Evolutionary conservation across 768 basidiomycete species (phyloP).

Genomic region (Vishniacozyma victoriae): DNA sequence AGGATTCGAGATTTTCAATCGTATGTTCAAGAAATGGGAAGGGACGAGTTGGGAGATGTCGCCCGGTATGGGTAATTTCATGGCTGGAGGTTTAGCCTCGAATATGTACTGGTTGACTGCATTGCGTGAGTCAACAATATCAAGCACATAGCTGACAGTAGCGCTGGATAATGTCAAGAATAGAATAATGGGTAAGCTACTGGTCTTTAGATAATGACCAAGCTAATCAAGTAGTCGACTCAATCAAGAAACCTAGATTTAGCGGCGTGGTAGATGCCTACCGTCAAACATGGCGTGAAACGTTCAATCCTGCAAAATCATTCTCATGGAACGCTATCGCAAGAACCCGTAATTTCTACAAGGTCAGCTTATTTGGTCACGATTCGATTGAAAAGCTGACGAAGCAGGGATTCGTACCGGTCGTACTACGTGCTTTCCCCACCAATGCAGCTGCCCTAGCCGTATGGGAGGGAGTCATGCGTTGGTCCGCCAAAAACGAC

Average conservation of each 20-base stretch:
- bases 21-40: constrained; percentile 54
- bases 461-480: constrained; percentile 71
- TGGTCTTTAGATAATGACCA: background rate
- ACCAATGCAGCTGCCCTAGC: constrained; percentile 72
- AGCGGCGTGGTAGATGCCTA: constrained; percentile 56
- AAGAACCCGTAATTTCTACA: constrained; percentile 39
- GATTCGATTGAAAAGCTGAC: background rate
- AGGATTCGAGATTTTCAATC: constrained; percentile 57
- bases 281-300: constrained; percentile 54
- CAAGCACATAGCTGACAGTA: constrained; percentile 1
- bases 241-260: constrained; percentile 36
- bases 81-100: constrained; percentile 46
- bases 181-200: constrained; percentile 50
- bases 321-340: constrained; percentile 33
- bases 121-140: constrained; percentile 22
- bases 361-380: constrained; percentile 21
- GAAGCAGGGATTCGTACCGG: constrained; percentile 61
- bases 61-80: constrained; percentile 41
- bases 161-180: constrained; percentile 80
- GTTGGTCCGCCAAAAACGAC: constrained; percentile 52
- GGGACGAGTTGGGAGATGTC: constrained; percentile 60
- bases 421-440: constrained; percentile 67
- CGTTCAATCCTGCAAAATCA: constrained; percentile 49
- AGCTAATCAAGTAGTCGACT: constrained; percentile 29
- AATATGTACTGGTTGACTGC: constrained; percentile 44